Conservation (phyloP, 192 early-diverging fungal species). For the Umbelopsis isabellina region DNA sequence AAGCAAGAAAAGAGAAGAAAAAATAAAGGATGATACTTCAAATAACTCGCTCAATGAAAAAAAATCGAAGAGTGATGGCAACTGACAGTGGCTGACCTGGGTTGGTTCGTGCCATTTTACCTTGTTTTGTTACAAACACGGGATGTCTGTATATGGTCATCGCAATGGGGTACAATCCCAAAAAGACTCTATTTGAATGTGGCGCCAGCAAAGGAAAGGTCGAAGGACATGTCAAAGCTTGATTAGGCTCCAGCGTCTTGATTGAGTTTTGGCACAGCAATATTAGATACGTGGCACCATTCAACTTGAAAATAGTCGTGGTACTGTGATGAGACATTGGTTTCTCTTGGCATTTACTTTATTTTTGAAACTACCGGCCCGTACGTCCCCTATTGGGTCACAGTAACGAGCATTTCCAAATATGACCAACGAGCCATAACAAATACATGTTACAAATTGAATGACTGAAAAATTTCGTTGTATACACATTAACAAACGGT, state of each 20-base stretch:
- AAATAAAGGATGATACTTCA: not conserved
- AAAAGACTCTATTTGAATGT: not conserved
- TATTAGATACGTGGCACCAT: too few species aligned
- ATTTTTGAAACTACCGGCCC: too few species aligned
- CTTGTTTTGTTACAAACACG: slow-evolving; percentile 10
- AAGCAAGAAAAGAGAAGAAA: slow-evolving; percentile 15
- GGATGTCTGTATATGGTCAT: slow-evolving; percentile 10
- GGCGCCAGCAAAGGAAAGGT: not conserved
- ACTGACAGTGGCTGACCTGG: slow-evolving; percentile 22
- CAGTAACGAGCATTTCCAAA: too few species aligned
- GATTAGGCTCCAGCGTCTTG: not conserved
- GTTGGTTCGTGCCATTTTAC: slow-evolving; percentile 14
- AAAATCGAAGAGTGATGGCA: slow-evolving; percentile 1
- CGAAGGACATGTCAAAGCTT: not conserved
- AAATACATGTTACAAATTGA: too few species aligned
- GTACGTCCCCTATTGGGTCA: too few species aligned
- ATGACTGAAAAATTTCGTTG: too few species aligned
- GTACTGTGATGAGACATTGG: too few species aligned
- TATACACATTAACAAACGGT: too few species aligned
- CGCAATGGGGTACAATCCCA: not conserved
- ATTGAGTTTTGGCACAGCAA: too few species aligned
- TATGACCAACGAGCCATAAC: too few species aligned
- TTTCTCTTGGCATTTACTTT: too few species aligned
- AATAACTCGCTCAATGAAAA: not conserved
- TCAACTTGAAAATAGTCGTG: too few species aligned